phyloP scores from a whole-genome alignment of 371 early-diverging fungal species.

The Mortierella sp. region DNA sequence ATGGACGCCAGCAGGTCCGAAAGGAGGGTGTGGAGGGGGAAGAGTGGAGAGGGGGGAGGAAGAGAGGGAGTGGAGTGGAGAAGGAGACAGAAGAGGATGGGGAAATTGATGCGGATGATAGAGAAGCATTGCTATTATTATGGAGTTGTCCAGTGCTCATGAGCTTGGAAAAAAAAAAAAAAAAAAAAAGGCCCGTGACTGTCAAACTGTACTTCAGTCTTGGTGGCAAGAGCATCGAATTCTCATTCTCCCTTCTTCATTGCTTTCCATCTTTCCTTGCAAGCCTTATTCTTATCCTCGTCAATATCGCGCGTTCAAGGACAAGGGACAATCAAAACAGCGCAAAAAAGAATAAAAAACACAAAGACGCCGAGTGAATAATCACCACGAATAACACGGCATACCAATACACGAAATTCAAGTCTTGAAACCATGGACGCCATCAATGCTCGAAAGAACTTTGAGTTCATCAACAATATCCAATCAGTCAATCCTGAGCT shows the following conservation, averaged over 20 bases:
- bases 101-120: neutral
- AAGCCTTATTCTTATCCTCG: neutral
- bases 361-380: neutral
- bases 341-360: neutral
- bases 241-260: neutral
- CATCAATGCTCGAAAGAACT: conserved; percentile 79
- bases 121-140: neutral
- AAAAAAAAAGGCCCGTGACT: neutral
- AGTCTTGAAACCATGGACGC: conserved; percentile 60
- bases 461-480: conserved; percentile 90
- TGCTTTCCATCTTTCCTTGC: neutral
- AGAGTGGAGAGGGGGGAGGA: neutral
- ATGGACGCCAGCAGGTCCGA: conserved; percentile 1
- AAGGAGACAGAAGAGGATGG: neutral
- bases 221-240: neutral
- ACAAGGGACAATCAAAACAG: neutral
- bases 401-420: neutral
- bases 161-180: neutral
- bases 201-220: neutral
- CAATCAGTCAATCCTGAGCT: conserved; percentile 73
- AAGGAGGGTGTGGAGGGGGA: neutral
- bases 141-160: neutral
- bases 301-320: conserved; percentile 1
- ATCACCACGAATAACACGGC: neutral
- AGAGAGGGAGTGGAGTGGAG: neutral